A percentile compares a stretch with the other conserved stretches of the same genome.
Conservation (phyloP, 2,329 filamentous ascomycete genomes). For the Pseudomassariella vexata region DNA sequence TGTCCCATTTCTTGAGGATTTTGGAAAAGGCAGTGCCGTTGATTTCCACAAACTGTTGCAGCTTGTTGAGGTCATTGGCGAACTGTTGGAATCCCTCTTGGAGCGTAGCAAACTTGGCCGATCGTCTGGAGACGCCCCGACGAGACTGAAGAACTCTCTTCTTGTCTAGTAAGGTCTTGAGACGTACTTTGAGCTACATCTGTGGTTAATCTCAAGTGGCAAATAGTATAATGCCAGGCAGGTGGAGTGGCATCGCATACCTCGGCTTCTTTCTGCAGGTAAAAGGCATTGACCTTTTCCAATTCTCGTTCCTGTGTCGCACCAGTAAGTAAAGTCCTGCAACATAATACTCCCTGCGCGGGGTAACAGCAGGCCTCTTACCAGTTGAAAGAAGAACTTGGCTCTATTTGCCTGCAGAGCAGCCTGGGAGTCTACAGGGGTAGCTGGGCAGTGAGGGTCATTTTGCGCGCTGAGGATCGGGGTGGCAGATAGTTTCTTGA, state of each 20-base stretch:
- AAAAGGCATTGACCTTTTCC: constrained; percentile 97
- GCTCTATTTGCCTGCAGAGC: constrained; percentile 95
- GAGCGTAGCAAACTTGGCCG: constrained; percentile 87
- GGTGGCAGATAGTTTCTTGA: constrained; percentile 94
- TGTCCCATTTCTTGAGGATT: constrained; percentile 99
- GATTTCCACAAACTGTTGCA: constrained; percentile 97
- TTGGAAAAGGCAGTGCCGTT: constrained; percentile 98
- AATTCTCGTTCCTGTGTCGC: constrained; percentile 79
- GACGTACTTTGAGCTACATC: constrained; percentile 82
- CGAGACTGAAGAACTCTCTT: constrained; percentile 85
- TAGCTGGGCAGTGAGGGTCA: constrained; percentile 44
- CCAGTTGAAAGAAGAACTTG: constrained; percentile 96
- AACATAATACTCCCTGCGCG: too few species aligned
- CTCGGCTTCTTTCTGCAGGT: constrained; percentile 96
- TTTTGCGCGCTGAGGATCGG: constrained; percentile 76
- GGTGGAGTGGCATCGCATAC: constrained; percentile 41
- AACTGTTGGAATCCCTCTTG: constrained; percentile 98
- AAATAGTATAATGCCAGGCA: constrained; percentile 8
- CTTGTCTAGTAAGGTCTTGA: constrained; percentile 91
- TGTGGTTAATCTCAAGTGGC: neutral
- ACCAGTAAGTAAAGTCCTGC: constrained; percentile 33
- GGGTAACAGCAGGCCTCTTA: constrained; percentile 44
- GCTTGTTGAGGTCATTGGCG: constrained; percentile 91
- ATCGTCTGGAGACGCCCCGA: constrained; percentile 74
- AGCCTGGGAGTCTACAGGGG: constrained; percentile 68